A percentile compares a stretch with the other conserved stretches of the same genome.
Evolutionary conservation across 352 stramenopile genomes (phyloP).

Genomic region (Salisapilia sapeloensis): DNA sequence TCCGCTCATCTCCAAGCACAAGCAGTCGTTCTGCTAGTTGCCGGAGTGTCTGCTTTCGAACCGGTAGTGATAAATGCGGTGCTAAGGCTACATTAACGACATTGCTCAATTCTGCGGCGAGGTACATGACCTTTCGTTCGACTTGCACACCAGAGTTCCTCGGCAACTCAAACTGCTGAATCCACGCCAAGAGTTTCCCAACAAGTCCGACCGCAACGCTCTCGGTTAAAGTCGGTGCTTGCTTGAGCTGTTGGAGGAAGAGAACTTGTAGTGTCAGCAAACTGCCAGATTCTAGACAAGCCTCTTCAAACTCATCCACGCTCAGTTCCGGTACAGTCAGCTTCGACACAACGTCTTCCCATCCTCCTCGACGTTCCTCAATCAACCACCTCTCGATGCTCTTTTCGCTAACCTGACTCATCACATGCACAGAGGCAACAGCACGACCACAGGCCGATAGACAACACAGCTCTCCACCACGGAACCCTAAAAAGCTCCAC

Average conservation of each 20-base stretch:
- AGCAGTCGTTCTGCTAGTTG: conserved; percentile 47
- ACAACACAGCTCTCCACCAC: conserved; percentile 59
- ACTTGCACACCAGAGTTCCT: conserved; percentile 16
- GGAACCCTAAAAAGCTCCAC: conserved; percentile 69
- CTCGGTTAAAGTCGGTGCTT: conserved; percentile 42
- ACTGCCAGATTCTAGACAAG: conserved; percentile 53
- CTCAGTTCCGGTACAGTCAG: conserved; percentile 68
- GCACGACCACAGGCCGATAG: conserved; percentile 49
- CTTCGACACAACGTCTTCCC: conserved; percentile 32
- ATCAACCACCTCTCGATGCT: conserved; percentile 80
- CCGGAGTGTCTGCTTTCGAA: conserved; percentile 71
- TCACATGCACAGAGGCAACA: conserved; percentile 64
- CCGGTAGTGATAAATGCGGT: conserved; percentile 24
- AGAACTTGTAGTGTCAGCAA: conserved; percentile 64
- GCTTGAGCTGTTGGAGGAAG: conserved; percentile 52
- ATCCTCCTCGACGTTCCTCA: conserved; percentile 43
- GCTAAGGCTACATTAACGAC: conserved; percentile 47
- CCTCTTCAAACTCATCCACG: conserved; percentile 55
- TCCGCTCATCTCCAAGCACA: conserved; percentile 38
- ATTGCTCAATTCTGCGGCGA: conserved; percentile 57
- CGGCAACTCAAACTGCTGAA: conserved; percentile 35
- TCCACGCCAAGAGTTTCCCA: conserved; percentile 54
- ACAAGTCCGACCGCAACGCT: conserved; percentile 50
- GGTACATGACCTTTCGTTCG: conserved; percentile 74
- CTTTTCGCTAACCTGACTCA: conserved; percentile 64